These are phyloP conservation scores for Arachnomyces sp. DNA, from an alignment of 2,329 filamentous ascomycete genomes.

Conservation along the genomic window DNA sequence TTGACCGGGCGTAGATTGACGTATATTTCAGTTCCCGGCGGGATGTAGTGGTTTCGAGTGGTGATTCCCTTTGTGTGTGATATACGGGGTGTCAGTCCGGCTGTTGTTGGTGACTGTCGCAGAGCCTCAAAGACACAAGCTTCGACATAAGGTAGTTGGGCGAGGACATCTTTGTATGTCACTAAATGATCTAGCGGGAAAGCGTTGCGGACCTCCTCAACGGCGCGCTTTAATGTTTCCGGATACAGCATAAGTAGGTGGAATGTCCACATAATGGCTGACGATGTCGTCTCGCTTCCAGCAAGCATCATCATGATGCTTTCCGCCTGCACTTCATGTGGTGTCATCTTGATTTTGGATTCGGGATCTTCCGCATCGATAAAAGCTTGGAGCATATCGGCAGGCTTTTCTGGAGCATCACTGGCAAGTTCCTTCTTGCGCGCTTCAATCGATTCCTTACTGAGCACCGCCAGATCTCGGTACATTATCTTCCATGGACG, in stretches of 20 bases:
- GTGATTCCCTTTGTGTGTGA: slow-evolving; percentile 1
- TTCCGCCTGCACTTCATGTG: slow-evolving; percentile 2
- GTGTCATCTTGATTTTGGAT: slow-evolving; percentile 3
- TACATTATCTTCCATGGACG: slow-evolving; percentile 3
- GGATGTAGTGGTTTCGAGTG: slow-evolving; percentile 2
- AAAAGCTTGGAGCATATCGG: slow-evolving; percentile 3
- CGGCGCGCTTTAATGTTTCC: background rate
- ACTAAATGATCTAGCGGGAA: slow-evolving; percentile 1
- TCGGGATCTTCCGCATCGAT: slow-evolving; percentile 4
- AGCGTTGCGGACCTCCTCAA: slow-evolving; percentile 1
- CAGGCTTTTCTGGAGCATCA: background rate
- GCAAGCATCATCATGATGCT: slow-evolving; percentile 5
- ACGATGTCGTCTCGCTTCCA: slow-evolving; percentile 2
- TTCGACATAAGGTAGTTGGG: slow-evolving; percentile 1
- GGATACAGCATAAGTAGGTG: slow-evolving; percentile 3
- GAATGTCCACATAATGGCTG: slow-evolving; percentile 4
- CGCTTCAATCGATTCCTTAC: slow-evolving; percentile 1
- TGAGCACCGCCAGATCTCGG: slow-evolving; percentile 1
- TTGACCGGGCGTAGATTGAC: slow-evolving; percentile 3
- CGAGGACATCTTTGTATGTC: slow-evolving; percentile 1
- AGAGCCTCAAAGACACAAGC: slow-evolving; percentile 1
- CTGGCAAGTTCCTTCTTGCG: slow-evolving; percentile 1
- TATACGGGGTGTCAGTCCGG: slow-evolving; percentile 3
- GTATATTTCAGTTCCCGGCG: slow-evolving; percentile 1
- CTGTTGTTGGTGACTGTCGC: slow-evolving; percentile 2